Conservation (phyloP, 2,329 filamentous ascomycete genomes). For the Reticulascus tulasneorum region DNA sequence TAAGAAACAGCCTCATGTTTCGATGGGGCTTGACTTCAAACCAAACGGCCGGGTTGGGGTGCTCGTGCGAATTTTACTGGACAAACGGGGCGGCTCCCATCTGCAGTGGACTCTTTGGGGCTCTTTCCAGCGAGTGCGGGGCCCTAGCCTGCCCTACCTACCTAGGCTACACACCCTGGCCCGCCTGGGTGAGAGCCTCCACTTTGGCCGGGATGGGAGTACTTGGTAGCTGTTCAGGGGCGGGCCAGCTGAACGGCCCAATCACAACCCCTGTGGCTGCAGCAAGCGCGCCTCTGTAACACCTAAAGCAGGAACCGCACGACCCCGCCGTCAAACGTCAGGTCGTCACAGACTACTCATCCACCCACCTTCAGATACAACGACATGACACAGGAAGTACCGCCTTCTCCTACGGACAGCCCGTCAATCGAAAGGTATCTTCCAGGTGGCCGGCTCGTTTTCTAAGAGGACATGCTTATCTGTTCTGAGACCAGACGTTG, state of each 20-base stretch:
- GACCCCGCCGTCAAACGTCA: slow-evolving; percentile 37
- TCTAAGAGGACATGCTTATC: too few relatives aligned
- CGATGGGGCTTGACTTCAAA: slow-evolving; percentile 25
- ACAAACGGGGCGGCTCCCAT: slow-evolving; percentile 5
- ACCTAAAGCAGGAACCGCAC: slow-evolving; percentile 32
- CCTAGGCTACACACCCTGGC: too few relatives aligned
- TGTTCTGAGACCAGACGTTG: slow-evolving; percentile 8
- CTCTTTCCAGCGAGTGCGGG: too few relatives aligned
- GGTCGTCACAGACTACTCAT: slow-evolving; percentile 18
- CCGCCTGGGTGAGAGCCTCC: too few relatives aligned
- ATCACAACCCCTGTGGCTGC: slow-evolving; percentile 20
- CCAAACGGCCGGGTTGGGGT: slow-evolving; percentile 21
- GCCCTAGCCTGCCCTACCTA: too few relatives aligned
- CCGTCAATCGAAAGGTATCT: too few relatives aligned
- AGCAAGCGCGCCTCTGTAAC: slow-evolving; percentile 35
- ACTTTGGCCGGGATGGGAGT: not conserved
- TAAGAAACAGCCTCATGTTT: slow-evolving; percentile 30
- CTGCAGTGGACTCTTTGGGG: slow-evolving; percentile 6
- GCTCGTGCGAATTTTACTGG: too few relatives aligned
- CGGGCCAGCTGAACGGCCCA: slow-evolving; percentile 17
- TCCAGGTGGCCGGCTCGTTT: too few relatives aligned
- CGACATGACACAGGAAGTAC: too few relatives aligned
- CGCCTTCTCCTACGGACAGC: too few relatives aligned
- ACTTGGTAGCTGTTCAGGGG: too few relatives aligned
- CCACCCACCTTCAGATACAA: slow-evolving; percentile 15